Evolutionary conservation across 805 yeast genomes (phyloP).

Genomic region (Priceomyces haplophilus): DNA sequence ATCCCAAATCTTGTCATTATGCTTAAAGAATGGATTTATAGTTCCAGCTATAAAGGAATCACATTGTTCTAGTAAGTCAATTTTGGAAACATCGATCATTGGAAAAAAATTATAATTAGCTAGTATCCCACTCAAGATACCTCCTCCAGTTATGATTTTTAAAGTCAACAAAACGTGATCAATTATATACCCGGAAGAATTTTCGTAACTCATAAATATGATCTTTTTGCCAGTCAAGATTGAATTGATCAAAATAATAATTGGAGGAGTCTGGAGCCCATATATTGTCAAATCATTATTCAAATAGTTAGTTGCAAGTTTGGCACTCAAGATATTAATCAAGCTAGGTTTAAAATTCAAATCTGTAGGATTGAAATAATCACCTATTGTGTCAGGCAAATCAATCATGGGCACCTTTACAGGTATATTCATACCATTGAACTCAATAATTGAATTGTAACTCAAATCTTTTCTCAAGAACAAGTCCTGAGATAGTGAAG

Average conservation of each 20-base stretch:
- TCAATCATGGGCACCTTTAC: constrained; percentile 40
- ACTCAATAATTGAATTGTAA: constrained; percentile 37
- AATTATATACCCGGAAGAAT: constrained; percentile 42
- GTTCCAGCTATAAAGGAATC: constrained; percentile 59
- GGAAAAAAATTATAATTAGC: constrained; percentile 49
- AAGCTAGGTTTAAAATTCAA: constrained; percentile 38
- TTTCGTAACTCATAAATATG: constrained; percentile 38
- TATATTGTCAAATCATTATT: constrained; percentile 51
- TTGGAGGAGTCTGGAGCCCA: constrained; percentile 52
- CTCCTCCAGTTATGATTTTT: constrained; percentile 42
- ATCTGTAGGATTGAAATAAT: constrained; percentile 45
- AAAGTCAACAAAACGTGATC: constrained; percentile 36
- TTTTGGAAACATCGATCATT: constrained; percentile 56
- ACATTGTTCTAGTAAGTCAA: constrained; percentile 45
- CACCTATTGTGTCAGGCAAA: constrained; percentile 43
- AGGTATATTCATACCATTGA: constrained; percentile 43
- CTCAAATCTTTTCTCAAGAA: constrained; percentile 44
- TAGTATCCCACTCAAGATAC: constrained; percentile 41
- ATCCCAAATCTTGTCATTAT: constrained; percentile 56
- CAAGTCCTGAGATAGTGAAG: constrained; percentile 25
- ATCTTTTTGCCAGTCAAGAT: constrained; percentile 38
- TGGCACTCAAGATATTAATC: constrained; percentile 32
- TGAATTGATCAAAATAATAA: constrained; percentile 34
- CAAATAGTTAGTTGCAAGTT: constrained; percentile 30
- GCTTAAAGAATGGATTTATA: constrained; percentile 61